Base-by-base conservation (phyloP, 1,284 basidiomycete genomes). In the Cystobasidium pallidum region DNA sequence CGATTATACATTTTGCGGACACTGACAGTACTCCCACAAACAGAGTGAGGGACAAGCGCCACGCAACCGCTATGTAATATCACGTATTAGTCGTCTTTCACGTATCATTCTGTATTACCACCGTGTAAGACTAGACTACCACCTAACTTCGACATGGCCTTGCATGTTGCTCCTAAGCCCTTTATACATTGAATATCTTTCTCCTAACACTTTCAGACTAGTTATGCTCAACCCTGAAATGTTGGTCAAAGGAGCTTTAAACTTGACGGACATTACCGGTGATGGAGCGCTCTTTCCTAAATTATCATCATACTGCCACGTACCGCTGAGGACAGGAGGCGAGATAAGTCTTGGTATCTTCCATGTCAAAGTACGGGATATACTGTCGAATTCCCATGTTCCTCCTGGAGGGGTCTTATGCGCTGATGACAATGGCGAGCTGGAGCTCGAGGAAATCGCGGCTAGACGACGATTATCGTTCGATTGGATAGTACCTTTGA, bases 361-460 rank as follows among this genome's bases (percentile, higher is more conserved):
- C 73, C 73, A 74, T 1, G 19, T 58, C 21, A 74, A 49, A 28
- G 26, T 55, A n/a, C 57, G 62, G 2, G 49, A 36, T 1, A 63
- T 36, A n/a, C 51, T 41, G 19, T 66, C 68, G 36, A 74, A 74
- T 34, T 74, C 73, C 73, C 73, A 74, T 28, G 47, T 34, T 39
- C 73, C 73, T 34, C 73, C 68, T 28, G 68, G 54, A 24, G 59
- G 55, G 28, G 43, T 34, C 13, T 67, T 67, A 10, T 62, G 36
- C 24, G 55, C 30, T 4, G 34, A 32, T 36, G 67, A 52, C 28
- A 15, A 41, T 8, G 43, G n/a, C n/a, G 45, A 30, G 24, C 34
- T 47, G 3, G 39, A 24, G n/a, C 19, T n/a, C 21, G 32, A 70
- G 2, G 57, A 61, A 3, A 51, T 30, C 8, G 45, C 45, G 32